These are phyloP conservation scores for Onygenales sp. DNA, from an alignment of 2,329 filamentous ascomycete genomes.

Conservation along the genomic window DNA sequence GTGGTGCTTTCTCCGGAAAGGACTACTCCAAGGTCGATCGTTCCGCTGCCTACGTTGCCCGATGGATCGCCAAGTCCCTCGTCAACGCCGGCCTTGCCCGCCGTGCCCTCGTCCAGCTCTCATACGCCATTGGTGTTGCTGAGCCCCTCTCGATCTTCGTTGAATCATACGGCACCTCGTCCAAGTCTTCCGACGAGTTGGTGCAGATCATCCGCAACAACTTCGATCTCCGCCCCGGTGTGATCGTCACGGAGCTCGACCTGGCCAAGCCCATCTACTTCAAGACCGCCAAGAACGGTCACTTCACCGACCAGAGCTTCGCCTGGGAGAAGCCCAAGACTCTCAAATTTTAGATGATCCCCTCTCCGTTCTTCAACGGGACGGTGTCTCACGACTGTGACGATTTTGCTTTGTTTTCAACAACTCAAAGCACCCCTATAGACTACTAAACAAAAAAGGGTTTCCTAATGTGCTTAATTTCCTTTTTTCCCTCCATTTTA, in stretches of 20 bases:
- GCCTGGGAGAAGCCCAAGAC: constrained; percentile 96
- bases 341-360: constrained; percentile 68
- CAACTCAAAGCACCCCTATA: constrained; percentile 36
- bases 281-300: constrained; percentile 98
- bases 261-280: constrained; percentile 94
- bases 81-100: constrained; percentile 81
- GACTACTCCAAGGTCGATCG: constrained; percentile 99
- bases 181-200: constrained; percentile 81
- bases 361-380: constrained; percentile 9
- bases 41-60: constrained; percentile 91
- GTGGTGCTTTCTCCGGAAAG: constrained; percentile 99
- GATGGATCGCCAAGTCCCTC: constrained; percentile 99
- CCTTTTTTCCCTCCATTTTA: constrained; percentile 14
- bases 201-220: constrained; percentile 90
- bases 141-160: constrained; percentile 98
- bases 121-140: constrained; percentile 97
- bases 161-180: constrained; percentile 91
- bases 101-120: constrained; percentile 92
- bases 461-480: constrained; percentile 7
- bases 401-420: constrained; percentile 42
- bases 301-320: constrained; percentile 98
- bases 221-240: constrained; percentile 96
- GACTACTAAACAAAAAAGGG: constrained; percentile 21
- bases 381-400: constrained; percentile 32
- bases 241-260: constrained; percentile 96